These are phyloP conservation scores for Colletotrichum sojae DNA, from an alignment of 2,329 filamentous ascomycete species.

Conservation along the genomic window DNA sequence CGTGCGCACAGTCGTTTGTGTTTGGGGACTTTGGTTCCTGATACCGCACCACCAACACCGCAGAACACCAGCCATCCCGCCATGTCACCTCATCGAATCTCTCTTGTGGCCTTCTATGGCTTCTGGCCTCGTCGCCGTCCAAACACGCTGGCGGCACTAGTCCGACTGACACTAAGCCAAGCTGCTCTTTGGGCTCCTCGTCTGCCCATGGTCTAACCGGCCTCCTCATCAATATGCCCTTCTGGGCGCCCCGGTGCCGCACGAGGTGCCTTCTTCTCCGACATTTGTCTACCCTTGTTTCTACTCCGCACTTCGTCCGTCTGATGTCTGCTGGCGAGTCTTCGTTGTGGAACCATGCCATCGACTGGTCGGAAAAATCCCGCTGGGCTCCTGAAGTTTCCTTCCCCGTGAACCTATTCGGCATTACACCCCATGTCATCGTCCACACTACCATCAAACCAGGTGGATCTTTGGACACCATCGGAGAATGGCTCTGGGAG, in stretches of 20 bases:
- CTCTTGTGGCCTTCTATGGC: slow-evolving; percentile 26
- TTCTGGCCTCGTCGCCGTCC: slow-evolving; percentile 27
- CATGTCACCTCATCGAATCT: slow-evolving; percentile 4
- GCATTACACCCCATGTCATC: slow-evolving; percentile 9
- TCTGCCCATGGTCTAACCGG: slow-evolving; percentile 22
- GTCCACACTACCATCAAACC: slow-evolving; percentile 11
- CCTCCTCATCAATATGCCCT: slow-evolving; percentile 17
- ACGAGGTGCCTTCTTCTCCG: slow-evolving; percentile 13
- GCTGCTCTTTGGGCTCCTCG: slow-evolving; percentile 3
- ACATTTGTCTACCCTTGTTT: slow-evolving; percentile 6
- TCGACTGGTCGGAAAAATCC: slow-evolving; percentile 10
- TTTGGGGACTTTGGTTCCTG: background rate
- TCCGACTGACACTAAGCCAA: slow-evolving; percentile 24
- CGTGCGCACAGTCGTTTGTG: background rate
- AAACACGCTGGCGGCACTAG: slow-evolving; percentile 18
- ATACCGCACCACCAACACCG: too few relatives aligned
- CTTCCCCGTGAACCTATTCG: slow-evolving; percentile 4
- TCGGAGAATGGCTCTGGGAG: background rate
- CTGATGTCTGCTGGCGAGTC: slow-evolving; percentile 26
- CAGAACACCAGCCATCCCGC: too few relatives aligned
- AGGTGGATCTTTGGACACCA: slow-evolving; percentile 12
- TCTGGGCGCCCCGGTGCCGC: slow-evolving; percentile 15
- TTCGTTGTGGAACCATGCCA: slow-evolving; percentile 16
- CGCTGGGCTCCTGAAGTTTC: slow-evolving; percentile 5
- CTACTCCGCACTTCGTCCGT: slow-evolving; percentile 32